Evolutionary conservation across 2,329 filamentous ascomycete genomes (phyloP).

Genomic region (Mollisiaceae sp.): DNA sequence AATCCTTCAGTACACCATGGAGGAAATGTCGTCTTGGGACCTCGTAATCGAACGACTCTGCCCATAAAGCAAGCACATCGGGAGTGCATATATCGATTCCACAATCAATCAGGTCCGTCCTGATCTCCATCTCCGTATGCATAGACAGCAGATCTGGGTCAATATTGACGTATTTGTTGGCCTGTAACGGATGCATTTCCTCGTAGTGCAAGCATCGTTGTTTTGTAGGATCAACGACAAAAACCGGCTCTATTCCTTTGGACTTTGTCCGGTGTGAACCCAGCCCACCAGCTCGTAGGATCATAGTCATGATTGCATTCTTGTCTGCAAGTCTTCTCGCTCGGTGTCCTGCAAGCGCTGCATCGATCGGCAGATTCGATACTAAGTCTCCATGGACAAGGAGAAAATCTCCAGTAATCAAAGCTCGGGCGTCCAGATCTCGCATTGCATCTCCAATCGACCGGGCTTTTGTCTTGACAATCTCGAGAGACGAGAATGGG

Average conservation of each 20-base stretch:
- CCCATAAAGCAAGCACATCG: constrained; percentile 93
- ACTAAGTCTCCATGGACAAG: constrained; percentile 92
- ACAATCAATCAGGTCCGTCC: constrained; percentile 89
- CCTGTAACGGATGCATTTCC: constrained; percentile 76
- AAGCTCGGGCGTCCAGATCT: constrained; percentile 83
- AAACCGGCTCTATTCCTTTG: constrained; percentile 77
- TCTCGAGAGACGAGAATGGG: constrained; percentile 80
- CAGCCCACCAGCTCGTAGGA: constrained; percentile 78
- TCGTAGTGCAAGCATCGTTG: constrained; percentile 92
- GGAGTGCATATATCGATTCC: constrained; percentile 97
- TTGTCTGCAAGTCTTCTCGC: constrained; percentile 82
- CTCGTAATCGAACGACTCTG: constrained; percentile 97
- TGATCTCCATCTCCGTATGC: constrained; percentile 77
- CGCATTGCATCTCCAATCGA: constrained; percentile 95
- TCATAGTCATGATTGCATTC: constrained; percentile 97
- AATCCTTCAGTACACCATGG: constrained; percentile 92
- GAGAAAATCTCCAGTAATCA: constrained; percentile 90
- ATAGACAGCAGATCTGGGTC: constrained; percentile 80
- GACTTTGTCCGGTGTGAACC: constrained; percentile 76
- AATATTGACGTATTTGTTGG: constrained; percentile 69
- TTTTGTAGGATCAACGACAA: constrained; percentile 81
- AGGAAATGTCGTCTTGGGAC: constrained; percentile 86
- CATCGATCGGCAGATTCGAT: constrained; percentile 85
- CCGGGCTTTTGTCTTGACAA: constrained; percentile 82
- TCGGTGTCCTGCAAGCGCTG: constrained; percentile 77